phyloP scores from a whole-genome alignment of 2,329 filamentous ascomycete species.

The Trichophyton benhamiae region DNA sequence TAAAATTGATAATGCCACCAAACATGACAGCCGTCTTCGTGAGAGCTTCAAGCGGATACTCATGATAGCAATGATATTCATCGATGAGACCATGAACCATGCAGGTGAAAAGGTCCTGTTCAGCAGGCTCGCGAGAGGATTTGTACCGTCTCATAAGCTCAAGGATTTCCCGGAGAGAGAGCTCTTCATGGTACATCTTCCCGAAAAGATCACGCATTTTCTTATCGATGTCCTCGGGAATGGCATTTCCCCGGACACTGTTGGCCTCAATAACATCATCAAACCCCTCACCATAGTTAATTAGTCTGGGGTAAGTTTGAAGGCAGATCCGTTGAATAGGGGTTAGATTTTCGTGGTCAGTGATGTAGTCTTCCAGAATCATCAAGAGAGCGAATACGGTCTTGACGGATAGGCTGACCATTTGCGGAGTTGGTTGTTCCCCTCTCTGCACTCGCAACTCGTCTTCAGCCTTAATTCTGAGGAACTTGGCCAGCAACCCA shows the following conservation, averaged over 20 bases:
- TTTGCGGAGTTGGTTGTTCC: slow-evolving; percentile 53
- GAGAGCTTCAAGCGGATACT: slow-evolving; percentile 90
- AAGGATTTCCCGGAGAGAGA: slow-evolving; percentile 75
- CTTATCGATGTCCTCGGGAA: slow-evolving; percentile 66
- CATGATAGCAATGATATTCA: slow-evolving; percentile 88
- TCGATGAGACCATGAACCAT: slow-evolving; percentile 98
- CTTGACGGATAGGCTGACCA: slow-evolving; percentile 67
- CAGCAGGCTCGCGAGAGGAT: slow-evolving; percentile 64
- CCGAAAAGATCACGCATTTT: slow-evolving; percentile 98
- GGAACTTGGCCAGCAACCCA: slow-evolving; percentile 61
- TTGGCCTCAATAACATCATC: slow-evolving; percentile 86
- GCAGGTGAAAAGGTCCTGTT: slow-evolving; percentile 92
- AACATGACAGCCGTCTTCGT: slow-evolving; percentile 94
- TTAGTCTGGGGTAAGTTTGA: slow-evolving; percentile 80
- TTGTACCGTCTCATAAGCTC: slow-evolving; percentile 78
- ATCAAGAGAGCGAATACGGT: slow-evolving; percentile 71
- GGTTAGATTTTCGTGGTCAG: slow-evolving; percentile 57
- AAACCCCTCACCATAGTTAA: slow-evolving; percentile 89
- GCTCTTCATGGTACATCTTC: slow-evolving; percentile 89
- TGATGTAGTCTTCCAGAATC: slow-evolving; percentile 58
- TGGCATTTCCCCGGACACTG: slow-evolving; percentile 64
- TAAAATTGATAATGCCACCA: slow-evolving; percentile 89
- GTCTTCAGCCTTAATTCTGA: slow-evolving; percentile 71
- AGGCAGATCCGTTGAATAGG: slow-evolving; percentile 77
- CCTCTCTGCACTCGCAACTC: slow-evolving; percentile 63